phyloP scores from a whole-genome alignment of 2,329 filamentous ascomycete genomes.

The Aspergillus pseudoterreus region DNA sequence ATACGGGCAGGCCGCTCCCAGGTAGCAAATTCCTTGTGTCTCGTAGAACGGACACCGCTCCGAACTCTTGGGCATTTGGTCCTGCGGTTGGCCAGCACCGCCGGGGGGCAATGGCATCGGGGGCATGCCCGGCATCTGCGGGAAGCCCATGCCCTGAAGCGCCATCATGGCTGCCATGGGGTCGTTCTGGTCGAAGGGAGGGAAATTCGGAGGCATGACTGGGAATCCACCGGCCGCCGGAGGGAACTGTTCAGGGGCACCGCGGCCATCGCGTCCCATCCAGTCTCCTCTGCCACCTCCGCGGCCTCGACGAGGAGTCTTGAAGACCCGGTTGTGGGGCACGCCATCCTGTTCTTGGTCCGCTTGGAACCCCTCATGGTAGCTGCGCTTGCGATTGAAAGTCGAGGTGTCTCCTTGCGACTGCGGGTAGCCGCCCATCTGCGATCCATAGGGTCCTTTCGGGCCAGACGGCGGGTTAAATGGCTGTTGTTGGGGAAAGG shows the following conservation, averaged over 20 bases:
- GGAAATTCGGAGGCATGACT: conserved; percentile 44
- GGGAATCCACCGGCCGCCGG: conserved; percentile 29
- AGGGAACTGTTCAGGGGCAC: conserved; percentile 25
- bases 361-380: conserved; percentile 47
- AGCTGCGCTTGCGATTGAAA: conserved; percentile 51
- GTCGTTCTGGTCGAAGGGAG: conserved; percentile 53
- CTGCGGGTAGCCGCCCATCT: conserved; percentile 16
- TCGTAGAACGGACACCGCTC: conserved; percentile 56
- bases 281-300: conserved; percentile 44
- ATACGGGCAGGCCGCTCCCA: conserved; percentile 55
- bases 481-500: conserved; percentile 15
- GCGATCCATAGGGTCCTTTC: conserved; percentile 17
- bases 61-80: conserved; percentile 30
- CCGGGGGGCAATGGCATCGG: conserved; percentile 36
- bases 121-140: conserved; percentile 47
- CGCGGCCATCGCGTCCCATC: conserved; percentile 28
- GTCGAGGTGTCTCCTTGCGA: conserved; percentile 21
- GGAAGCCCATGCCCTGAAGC: conserved; percentile 52
- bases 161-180: conserved; percentile 53
- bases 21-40: conserved; percentile 55
- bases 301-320: conserved; percentile 39
- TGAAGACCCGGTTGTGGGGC: conserved; percentile 47
- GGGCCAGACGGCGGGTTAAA: conserved; percentile 13
- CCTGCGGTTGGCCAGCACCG: conserved; percentile 23
- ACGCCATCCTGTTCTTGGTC: conserved; percentile 42